phyloP scores from a whole-genome alignment of 305 asterid genomes.

The Rubia tinctorum region DNA sequence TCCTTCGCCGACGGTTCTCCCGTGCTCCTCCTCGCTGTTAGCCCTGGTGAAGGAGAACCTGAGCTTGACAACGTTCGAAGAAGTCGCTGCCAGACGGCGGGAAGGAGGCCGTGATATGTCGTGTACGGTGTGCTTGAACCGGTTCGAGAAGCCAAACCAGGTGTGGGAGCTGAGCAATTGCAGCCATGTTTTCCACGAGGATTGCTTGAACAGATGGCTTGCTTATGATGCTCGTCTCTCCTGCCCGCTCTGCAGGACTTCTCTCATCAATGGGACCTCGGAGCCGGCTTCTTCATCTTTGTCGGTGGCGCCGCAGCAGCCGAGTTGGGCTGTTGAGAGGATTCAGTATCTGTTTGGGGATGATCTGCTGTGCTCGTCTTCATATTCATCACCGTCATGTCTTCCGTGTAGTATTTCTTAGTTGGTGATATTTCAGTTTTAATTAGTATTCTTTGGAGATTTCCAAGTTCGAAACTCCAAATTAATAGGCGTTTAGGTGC shows the following conservation, averaged over 20 bases:
- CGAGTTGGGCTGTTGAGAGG: constrained; percentile 80
- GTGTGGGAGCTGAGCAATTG: constrained; percentile 66
- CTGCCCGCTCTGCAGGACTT: constrained; percentile 73
- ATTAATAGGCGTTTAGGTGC: not conserved
- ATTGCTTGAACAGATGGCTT: constrained; percentile 70
- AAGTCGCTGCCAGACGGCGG: constrained; percentile 33
- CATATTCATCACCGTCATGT: constrained; percentile 10
- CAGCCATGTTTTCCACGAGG: constrained; percentile 71
- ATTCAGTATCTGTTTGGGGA: constrained; percentile 82
- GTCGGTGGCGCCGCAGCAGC: constrained; percentile 28
- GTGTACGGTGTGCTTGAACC: constrained; percentile 61
- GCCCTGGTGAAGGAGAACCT: constrained; percentile 37
- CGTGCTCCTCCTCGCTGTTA: constrained; percentile 23
- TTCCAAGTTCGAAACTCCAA: not conserved
- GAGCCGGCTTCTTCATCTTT: not conserved
- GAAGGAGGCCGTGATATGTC: constrained; percentile 27
- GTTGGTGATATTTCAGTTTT: not conserved
- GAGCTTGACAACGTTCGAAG: constrained; percentile 42
- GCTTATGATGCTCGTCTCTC: constrained; percentile 46
- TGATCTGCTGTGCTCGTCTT: constrained; percentile 54
- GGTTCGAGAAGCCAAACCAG: constrained; percentile 43
- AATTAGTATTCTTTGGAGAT: constrained; percentile 4
- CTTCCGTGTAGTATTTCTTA: constrained; percentile 1
- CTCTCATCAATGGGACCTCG: constrained; percentile 23
- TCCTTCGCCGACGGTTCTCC: not conserved